Conservation (phyloP, 345 rosid species). For the Aquilaria malaccensis region DNA sequence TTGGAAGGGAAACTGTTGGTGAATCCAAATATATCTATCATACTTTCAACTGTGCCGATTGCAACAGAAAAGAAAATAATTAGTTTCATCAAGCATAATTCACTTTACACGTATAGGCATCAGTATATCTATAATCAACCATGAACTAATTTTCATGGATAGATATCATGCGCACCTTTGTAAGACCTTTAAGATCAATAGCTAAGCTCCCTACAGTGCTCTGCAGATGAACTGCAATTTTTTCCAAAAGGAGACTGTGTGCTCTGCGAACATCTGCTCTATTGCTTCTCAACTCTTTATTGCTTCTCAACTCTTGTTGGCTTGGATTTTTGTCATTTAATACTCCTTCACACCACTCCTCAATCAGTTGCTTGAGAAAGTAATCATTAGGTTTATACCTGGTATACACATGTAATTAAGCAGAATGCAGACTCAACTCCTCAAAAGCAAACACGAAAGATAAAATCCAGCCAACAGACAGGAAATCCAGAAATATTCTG, state of each 20-base stretch:
- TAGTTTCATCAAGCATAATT: background rate
- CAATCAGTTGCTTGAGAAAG: slow-evolving; percentile 78
- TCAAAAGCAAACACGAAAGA: slow-evolving; percentile 2
- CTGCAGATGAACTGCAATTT: slow-evolving; percentile 67
- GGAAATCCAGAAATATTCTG: background rate
- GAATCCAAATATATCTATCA: background rate
- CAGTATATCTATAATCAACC: background rate
- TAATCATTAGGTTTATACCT: slow-evolving; percentile 78
- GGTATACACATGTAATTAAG: slow-evolving; percentile 16
- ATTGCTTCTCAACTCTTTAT: slow-evolving; percentile 2
- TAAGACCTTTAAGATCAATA: slow-evolving; percentile 74
- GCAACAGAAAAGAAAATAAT: background rate
- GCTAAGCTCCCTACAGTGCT: slow-evolving; percentile 45
- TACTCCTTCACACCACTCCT: slow-evolving; percentile 98
- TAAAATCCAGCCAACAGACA: background rate
- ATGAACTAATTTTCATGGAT: slow-evolving; percentile 1
- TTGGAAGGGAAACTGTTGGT: too few relatives aligned
- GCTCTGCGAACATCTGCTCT: slow-evolving; percentile 37
- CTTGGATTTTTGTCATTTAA: slow-evolving; percentile 40
- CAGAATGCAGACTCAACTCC: background rate
- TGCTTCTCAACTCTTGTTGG: slow-evolving; percentile 25
- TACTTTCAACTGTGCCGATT: background rate
- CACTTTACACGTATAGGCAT: slow-evolving; percentile 3
- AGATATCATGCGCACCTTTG: slow-evolving; percentile 41
- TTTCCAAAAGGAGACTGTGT: slow-evolving; percentile 65